A percentile compares a stretch with the other conserved stretches of the same genome.
Conservation (phyloP, 257 asterid species). For the Capsicum baccatum region DNA sequence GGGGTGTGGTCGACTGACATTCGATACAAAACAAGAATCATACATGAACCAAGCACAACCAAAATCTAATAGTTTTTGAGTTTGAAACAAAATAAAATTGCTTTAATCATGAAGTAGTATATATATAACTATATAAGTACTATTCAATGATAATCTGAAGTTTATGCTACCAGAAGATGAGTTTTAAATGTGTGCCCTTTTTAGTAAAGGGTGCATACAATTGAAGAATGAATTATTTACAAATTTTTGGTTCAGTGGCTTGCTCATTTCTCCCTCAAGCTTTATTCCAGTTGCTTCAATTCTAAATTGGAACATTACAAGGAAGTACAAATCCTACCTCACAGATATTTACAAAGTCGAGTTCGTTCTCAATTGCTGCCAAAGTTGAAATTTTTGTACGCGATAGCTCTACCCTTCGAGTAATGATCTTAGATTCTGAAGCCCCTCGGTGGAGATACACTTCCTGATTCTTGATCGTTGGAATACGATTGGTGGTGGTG, state of each 20-base stretch:
- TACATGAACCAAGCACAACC: neutral
- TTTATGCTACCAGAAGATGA: neutral
- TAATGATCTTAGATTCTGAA: conserved; percentile 66
- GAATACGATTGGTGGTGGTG: conserved; percentile 57
- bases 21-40: neutral
- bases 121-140: neutral
- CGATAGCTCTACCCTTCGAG: conserved; percentile 56
- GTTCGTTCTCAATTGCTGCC: neutral
- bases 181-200: neutral
- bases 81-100: neutral
- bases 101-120: neutral
- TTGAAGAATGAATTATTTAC: conserved; percentile 24
- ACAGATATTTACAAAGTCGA: neutral
- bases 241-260: conserved; percentile 1
- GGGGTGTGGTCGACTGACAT: neutral
- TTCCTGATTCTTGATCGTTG: conserved; percentile 66
- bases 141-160: neutral
- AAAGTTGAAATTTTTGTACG: neutral
- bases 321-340: conserved; percentile 9
- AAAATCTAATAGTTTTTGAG: no score
- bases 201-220: conserved; percentile 7
- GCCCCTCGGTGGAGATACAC: conserved; percentile 85
- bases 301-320: conserved; percentile 25
- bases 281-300: conserved; percentile 22
- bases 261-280: conserved; percentile 11